Conservation (phyloP, 139 green algal species). For the Coelastrella sp. region DNA sequence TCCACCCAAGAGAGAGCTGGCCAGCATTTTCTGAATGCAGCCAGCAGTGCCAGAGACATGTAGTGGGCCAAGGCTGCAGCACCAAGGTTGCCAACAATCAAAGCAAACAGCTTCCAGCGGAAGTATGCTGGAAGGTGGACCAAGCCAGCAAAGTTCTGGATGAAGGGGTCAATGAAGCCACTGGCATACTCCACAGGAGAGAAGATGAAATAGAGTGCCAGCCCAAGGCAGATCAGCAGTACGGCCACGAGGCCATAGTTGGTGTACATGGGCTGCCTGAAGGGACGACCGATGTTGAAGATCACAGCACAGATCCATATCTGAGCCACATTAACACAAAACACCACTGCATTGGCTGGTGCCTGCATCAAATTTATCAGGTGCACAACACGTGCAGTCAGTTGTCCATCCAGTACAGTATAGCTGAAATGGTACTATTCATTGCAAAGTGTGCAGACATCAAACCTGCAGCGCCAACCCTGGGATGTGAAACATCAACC, state of each 20-base stretch:
- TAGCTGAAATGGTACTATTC: no score
- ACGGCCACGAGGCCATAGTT: not conserved
- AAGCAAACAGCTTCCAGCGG: not conserved
- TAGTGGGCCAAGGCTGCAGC: not conserved
- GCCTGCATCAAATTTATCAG: not conserved
- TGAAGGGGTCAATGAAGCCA: not conserved
- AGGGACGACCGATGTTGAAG: not conserved
- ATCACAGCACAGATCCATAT: not conserved
- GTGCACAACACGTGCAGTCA: no score
- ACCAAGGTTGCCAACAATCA: constrained; percentile 18
- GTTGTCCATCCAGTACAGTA: no score
- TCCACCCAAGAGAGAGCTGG: not conserved
- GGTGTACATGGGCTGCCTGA: not conserved
- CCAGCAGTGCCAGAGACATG: not conserved
- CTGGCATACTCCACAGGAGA: constrained; percentile 5
- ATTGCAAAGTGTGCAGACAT: no score
- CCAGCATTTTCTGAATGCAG: not conserved
- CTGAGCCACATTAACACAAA: not conserved
- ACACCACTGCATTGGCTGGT: constrained; percentile 7
- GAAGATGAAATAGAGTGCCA: constrained; percentile 29
- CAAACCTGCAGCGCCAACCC: not conserved
- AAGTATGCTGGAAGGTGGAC: not conserved
- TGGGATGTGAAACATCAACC: not conserved
- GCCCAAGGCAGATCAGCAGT: not conserved
- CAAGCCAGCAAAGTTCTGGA: constrained; percentile 8